Evolutionary conservation across 1,284 basidiomycete species (phyloP), one percentile per base, ranked within the genome.

Genomic region (Tilletia horrida): DNA sequence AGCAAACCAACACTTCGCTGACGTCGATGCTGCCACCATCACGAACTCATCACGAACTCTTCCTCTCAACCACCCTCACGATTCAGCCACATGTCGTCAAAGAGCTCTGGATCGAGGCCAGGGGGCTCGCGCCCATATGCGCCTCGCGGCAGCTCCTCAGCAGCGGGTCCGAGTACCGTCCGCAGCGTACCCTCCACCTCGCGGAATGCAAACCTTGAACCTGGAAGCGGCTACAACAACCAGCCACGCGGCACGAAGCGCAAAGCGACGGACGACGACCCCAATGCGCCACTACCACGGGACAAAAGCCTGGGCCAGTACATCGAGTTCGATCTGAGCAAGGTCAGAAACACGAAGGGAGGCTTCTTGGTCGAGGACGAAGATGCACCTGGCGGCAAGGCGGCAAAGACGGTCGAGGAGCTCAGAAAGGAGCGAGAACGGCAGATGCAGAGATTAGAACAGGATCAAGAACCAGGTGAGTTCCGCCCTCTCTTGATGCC

Each of bases 261-360:
- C 29, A 59, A 59, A 40, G 31, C 23, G 29, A 4, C 50, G 27
- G 11, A 21, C 13, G 45, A 23, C 45, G 45, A 18, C 6, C 9
- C 50, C 2, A 27, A 52, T 13, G 55, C 55, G 8, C 73, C 74
- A 1, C 52, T 78, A 7, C 78, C 75, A 44, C 68, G 76, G 14
- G 76, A 81, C 65, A 76, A 77, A 63, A 63, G 69, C 0, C 72
- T 81, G 40, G 80, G 80, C 27, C 71, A 81, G 70, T 81, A 81
- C 65, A 81, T 81, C 66, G 80, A 81, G 66, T 81, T 78, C 59
- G 80, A 81, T 57, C 69, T 81, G n/a, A 74, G 72, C 62, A 74
- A 76, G 47, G 65, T 81, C 21, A 75, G 78, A 65, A 80, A 81
- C 65, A 74, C 74, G 55, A 79, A 80, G 65, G 80, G 80, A 64